These are phyloP conservation scores for Pythium apleroticum DNA, from an alignment of 352 stramenopile species.

Conservation along the genomic window DNA sequence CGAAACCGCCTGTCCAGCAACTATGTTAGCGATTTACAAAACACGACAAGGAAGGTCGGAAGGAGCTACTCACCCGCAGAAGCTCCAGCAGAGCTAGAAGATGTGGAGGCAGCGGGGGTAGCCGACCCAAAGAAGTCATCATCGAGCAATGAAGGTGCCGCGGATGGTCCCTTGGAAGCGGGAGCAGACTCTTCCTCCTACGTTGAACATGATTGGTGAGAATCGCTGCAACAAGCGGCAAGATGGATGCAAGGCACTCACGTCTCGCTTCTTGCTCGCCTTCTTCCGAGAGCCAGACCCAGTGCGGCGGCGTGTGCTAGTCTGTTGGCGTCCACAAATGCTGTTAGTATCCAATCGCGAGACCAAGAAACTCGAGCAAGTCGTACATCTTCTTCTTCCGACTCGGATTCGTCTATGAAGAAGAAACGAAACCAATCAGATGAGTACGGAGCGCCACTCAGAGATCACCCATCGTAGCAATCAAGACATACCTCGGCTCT, in stretches of 20 bases:
- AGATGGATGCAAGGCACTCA: slow-evolving; percentile 19
- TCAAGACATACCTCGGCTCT: slow-evolving; percentile 31
- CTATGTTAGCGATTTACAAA: slow-evolving; percentile 5
- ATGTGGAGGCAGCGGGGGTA: slow-evolving; percentile 29
- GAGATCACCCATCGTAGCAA: not conserved
- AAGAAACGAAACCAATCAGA: not conserved
- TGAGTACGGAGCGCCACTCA: not conserved
- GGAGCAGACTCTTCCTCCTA: slow-evolving; percentile 40
- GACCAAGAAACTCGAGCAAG: not conserved
- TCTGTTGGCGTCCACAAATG: slow-evolving; percentile 5
- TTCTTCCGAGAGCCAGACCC: slow-evolving; percentile 52
- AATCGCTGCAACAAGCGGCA: not conserved
- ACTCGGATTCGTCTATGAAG: slow-evolving; percentile 60
- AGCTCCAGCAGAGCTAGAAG: slow-evolving; percentile 28
- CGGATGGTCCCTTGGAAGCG: slow-evolving; percentile 53
- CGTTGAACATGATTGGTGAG: slow-evolving; percentile 8
- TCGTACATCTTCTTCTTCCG: slow-evolving; percentile 62
- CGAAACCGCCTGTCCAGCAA: slow-evolving; percentile 40
- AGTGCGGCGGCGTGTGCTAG: slow-evolving; percentile 47
- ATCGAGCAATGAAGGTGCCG: slow-evolving; percentile 69
- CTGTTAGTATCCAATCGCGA: slow-evolving; percentile 14
- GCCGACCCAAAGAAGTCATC: slow-evolving; percentile 70
- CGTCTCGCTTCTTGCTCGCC: slow-evolving; percentile 76
- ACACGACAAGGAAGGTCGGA: too few relatives aligned
- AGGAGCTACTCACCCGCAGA: not conserved